These are phyloP conservation scores for Acer negundo DNA, from an alignment of 345 rosid genomes.

Conservation along the genomic window DNA sequence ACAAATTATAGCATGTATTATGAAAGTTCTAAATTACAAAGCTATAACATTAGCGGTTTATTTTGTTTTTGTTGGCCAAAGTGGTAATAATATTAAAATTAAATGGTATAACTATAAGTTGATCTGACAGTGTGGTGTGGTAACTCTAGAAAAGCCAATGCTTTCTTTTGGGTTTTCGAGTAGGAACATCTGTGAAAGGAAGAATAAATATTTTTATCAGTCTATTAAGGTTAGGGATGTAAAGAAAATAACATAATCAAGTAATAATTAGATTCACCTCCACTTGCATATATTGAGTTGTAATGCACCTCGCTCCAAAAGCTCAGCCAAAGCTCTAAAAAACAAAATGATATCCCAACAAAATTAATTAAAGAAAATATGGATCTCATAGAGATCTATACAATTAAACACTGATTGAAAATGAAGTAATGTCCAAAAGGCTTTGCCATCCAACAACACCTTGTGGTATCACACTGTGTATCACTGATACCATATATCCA, in stretches of 20 bases:
- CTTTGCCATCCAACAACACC: background rate
- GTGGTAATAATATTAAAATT: no score
- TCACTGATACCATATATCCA: background rate
- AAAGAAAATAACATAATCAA: background rate
- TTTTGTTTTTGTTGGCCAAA: no score
- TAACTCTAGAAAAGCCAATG: slow-evolving; percentile 73
- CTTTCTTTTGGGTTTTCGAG: slow-evolving; percentile 54
- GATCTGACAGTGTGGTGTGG: background rate
- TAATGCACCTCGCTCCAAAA: slow-evolving; percentile 99
- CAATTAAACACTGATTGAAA: no score
- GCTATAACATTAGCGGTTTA: no score
- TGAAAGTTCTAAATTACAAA: background rate
- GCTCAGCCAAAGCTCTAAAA: slow-evolving; percentile 88
- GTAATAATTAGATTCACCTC: slow-evolving; percentile 49
- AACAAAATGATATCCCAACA: slow-evolving; percentile 9
- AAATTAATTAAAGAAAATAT: background rate
- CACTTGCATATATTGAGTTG: slow-evolving; percentile 79
- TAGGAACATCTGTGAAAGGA: slow-evolving; percentile 73
- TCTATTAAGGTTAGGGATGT: no score
- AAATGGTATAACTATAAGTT: no score
- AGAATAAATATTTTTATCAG: slow-evolving; percentile 6
- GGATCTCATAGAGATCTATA: background rate
- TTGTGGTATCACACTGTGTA: background rate
- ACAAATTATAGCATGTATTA: background rate
- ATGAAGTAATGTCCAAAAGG: background rate